Percentiles rank a stretch among this genome's conserved stretches.
Conservation (phyloP, 2,329 filamentous ascomycete species). For the Alternaria viburni region DNA sequence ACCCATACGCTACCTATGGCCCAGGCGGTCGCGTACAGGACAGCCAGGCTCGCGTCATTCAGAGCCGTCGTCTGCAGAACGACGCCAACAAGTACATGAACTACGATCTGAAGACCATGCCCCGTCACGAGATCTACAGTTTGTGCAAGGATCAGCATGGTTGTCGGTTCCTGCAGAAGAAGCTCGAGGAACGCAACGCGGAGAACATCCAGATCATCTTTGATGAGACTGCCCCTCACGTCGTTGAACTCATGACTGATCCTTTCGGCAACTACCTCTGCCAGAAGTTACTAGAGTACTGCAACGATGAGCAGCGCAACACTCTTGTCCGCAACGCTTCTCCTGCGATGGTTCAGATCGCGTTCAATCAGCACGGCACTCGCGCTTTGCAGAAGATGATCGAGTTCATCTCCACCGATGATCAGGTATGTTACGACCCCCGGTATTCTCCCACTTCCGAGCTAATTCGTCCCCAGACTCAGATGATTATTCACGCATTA, state of each 20-base stretch:
- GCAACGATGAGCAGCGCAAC: slow-evolving; percentile 93
- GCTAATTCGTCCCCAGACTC: slow-evolving; percentile 56
- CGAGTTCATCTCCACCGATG: slow-evolving; percentile 85
- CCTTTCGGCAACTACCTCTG: slow-evolving; percentile 99
- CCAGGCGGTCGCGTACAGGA: slow-evolving; percentile 66
- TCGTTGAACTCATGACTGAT: slow-evolving; percentile 96
- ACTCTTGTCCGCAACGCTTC: slow-evolving; percentile 89
- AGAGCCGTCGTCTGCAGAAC: slow-evolving; percentile 75
- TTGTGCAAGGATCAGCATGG: slow-evolving; percentile 98
- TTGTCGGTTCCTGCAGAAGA: slow-evolving; percentile 95
- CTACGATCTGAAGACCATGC: slow-evolving; percentile 78
- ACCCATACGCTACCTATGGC: slow-evolving; percentile 47
- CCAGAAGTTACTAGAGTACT: slow-evolving; percentile 96
- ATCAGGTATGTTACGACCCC: slow-evolving; percentile 61
- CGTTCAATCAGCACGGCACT: slow-evolving; percentile 95
- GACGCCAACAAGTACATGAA: slow-evolving; percentile 78
- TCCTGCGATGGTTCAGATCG: slow-evolving; percentile 87
- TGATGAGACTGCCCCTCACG: slow-evolving; percentile 88
- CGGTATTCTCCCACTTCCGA: background rate
- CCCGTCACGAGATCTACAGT: slow-evolving; percentile 78
- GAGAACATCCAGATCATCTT: slow-evolving; percentile 93
- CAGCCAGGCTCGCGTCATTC: slow-evolving; percentile 76
- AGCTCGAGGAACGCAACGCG: slow-evolving; percentile 86
- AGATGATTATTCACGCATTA: slow-evolving; percentile 85
- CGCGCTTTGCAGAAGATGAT: slow-evolving; percentile 99